phyloP scores from a whole-genome alignment of 345 rosid species.

The Lumnitzera littorea region DNA sequence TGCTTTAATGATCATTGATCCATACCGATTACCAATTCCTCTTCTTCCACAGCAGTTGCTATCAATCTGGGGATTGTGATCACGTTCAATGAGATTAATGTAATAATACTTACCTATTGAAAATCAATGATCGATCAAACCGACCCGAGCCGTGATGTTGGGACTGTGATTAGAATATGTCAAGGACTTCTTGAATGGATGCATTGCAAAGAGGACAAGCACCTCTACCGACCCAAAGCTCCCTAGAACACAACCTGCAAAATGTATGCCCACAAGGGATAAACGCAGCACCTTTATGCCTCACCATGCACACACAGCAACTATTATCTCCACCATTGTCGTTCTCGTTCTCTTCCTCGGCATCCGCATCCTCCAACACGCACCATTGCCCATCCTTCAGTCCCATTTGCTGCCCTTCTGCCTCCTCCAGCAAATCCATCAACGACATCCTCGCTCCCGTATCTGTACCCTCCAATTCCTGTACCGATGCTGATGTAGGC shows the following conservation, averaged over 20 bases:
- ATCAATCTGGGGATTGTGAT: too few relatives aligned
- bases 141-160: too few relatives aligned
- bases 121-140: too few relatives aligned
- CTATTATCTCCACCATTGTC: conserved; percentile 25
- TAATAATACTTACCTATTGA: too few relatives aligned
- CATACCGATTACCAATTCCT: too few relatives aligned
- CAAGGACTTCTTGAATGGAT: conserved; percentile 73
- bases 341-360: conserved; percentile 21
- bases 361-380: conserved; percentile 26
- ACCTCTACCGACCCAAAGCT: conserved; percentile 83
- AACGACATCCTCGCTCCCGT: conserved; percentile 65
- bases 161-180: conserved; percentile 43
- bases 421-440: conserved; percentile 84
- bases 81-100: too few relatives aligned
- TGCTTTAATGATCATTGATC: too few relatives aligned
- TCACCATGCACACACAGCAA: conserved; percentile 83
- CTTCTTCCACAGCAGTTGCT: too few relatives aligned
- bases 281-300: conserved; percentile 78
- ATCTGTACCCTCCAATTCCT: conserved; percentile 8
- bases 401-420: conserved; percentile 66
- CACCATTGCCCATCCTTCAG: conserved; percentile 23
- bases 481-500: conserved; percentile 10
- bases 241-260: conserved; percentile 90
- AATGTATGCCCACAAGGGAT: conserved; percentile 91
- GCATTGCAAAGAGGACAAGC: conserved; percentile 86